Base-by-base conservation (phyloP, 2,329 filamentous ascomycete species). In the Aspergillus sp. region DNA sequence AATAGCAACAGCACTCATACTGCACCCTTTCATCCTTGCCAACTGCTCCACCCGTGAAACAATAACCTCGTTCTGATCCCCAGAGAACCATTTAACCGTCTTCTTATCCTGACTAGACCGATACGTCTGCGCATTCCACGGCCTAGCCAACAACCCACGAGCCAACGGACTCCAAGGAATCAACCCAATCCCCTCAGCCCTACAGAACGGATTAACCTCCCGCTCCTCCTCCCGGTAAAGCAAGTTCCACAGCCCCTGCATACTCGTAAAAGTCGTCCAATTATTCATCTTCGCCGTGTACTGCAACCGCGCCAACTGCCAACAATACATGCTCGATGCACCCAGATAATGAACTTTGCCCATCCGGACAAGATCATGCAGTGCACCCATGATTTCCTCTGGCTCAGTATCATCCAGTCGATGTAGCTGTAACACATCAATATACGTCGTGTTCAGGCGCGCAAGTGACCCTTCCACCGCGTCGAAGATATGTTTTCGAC, bases 401-500 rank as follows among this genome's bases (percentile, higher is more conserved):
- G 80, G 72, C 0, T 84, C 54, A 2, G 79, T 78, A 2, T 78
- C 76, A 65, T 89, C 85, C 12, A 87, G 78, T 1, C 86, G 80
- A 67, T 89, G 87, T 49, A 89, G 84, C 70, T 88, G 85, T 3
- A 87, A 77, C 15, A 87, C 80, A 66, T 89, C 85, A 63, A 87
- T 84, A 72, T 89, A 87, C 2, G 81, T 85, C 1, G 82, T 86
- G 25, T 81, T 81, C 38, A 89, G 75, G 9, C 85, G 73, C 65
- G 80, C 58, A 0, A 75, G 60, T 13, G 67, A 71, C n/a, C 62
- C 70, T 8, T 77, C 70, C 0, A 79, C 77, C 0, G 76, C 76
- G 38, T 78, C 74, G 51, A 79, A 71, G 25, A 79, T 78, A 50
- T 76, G 72, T 49, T 74, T 75, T 38, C 76, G 68, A 55, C 66